A percentile compares a stretch with the other conserved stretches of the same genome.
Conservation (phyloP, 2,329 filamentous ascomycete genomes). For the Ustilaginoidea virens region DNA sequence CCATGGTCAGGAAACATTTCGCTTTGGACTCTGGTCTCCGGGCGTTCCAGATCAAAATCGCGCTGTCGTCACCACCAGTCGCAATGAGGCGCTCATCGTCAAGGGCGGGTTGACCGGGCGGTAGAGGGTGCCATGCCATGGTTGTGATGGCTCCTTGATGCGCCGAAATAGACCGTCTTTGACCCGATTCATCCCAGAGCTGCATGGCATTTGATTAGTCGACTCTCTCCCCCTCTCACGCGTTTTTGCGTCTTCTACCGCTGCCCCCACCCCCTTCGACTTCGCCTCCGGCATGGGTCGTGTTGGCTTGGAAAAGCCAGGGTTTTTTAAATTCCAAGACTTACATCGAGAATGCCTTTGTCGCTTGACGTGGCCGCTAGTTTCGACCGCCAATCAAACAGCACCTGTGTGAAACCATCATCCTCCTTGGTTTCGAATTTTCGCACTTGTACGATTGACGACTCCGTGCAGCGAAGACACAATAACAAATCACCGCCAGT, state of each 20-base stretch:
- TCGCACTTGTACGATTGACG: constrained; percentile 27
- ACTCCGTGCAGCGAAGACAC: constrained; percentile 30
- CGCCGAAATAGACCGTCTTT: constrained; percentile 39
- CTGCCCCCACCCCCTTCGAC: no score
- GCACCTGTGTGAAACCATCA: constrained; percentile 37
- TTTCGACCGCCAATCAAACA: constrained; percentile 38
- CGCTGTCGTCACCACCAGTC: constrained; percentile 46
- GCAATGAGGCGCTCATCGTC: constrained; percentile 42
- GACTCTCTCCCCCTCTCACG: no score
- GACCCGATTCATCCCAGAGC: constrained; percentile 40
- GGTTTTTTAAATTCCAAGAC: constrained; percentile 15
- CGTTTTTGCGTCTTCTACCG: no score
- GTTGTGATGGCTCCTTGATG: constrained; percentile 43
- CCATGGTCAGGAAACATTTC: constrained; percentile 46
- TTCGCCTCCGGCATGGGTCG: no score
- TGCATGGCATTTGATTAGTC: no score
- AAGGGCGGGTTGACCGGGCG: constrained; percentile 15
- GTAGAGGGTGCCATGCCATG: constrained; percentile 44
- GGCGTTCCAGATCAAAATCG: constrained; percentile 48
- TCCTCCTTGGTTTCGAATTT: constrained; percentile 38
- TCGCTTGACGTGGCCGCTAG: constrained; percentile 44
- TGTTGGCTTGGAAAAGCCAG: no score
- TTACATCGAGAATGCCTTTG: constrained; percentile 44
- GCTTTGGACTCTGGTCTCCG: constrained; percentile 37
- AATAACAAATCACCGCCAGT: constrained; percentile 40